Base-by-base conservation (phyloP, 2,329 filamentous ascomycete genomes). In the Myriosclerotinia scirpicola region DNA sequence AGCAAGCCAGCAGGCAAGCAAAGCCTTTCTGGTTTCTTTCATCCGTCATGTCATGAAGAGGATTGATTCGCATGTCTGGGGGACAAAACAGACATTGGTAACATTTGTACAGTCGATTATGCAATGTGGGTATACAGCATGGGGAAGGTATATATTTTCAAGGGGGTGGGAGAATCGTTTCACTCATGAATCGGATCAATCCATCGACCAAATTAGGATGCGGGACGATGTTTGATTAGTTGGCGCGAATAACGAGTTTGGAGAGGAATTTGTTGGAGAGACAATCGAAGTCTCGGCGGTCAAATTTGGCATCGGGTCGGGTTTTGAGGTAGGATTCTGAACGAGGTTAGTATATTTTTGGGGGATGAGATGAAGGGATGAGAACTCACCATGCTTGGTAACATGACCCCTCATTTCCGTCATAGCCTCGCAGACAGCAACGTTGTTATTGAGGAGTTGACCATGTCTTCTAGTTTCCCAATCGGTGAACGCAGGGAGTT, bases 261-360 rank as follows among this genome's bases (percentile, higher is more conserved):
- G 93, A 96, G 73, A 97, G 82, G 83, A 98, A 97, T 83, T 97
- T 98, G 84, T 97, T 97, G 64, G 93, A 96, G 77, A 98, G 81
- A 69, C 89, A 95, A 82, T 98, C 94, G 77, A 97, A 98, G 81
- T 98, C 92, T 74, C 90, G 87, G 73, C 91, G 88, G 81, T 97
- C 90, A 79, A 97, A 98, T 79, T 90, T 92, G 75, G 90, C 87
- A 67, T 89, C 88, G 72, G 74, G 73, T 73, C 94, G 91, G 69
- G 87, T 87, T 75, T 92, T 89, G 69, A 98, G 85, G 79, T 97
- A 98, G 65, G 86, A 83, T 81, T 97, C 93, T 97, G 81, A 36
- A 48, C 11, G n/a, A 22, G 3, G 70, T 87, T 79, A 87, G 82
- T 71, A 68, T 69, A 55, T n/a, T 15, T 26, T 64, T 73, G 50